Conservation (phyloP, 2,329 filamentous ascomycete genomes). For the Diplodia mutila region DNA sequence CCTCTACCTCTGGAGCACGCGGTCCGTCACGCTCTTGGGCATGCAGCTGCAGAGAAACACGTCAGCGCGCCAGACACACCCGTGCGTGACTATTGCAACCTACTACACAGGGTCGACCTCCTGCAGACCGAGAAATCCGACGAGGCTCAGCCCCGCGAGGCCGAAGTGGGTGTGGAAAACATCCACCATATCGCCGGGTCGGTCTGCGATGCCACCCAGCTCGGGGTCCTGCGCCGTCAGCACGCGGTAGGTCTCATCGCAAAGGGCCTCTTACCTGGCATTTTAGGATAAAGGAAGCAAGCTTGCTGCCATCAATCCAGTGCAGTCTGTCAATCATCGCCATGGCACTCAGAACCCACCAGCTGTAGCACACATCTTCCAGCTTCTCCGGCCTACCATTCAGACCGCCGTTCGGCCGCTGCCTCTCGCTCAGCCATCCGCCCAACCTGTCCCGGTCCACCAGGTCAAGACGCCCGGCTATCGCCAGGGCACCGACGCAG, state of each 20-base stretch:
- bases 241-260: slow-evolving; percentile 36
- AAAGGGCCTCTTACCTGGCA: slow-evolving; percentile 64
- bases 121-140: slow-evolving; percentile 75
- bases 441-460: slow-evolving; percentile 82
- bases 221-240: slow-evolving; percentile 65
- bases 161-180: slow-evolving; percentile 96
- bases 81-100: slow-evolving; percentile 34
- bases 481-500: slow-evolving; percentile 83
- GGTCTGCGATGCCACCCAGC: slow-evolving; percentile 82
- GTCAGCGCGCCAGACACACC: slow-evolving; percentile 18
- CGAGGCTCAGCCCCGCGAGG: slow-evolving; percentile 81
- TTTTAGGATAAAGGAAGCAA: slow-evolving; percentile 79
- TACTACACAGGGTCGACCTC: slow-evolving; percentile 88
- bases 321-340: slow-evolving; percentile 85
- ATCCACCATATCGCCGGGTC: slow-evolving; percentile 93
- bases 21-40: slow-evolving; percentile 43
- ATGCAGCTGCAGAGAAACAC: slow-evolving; percentile 41
- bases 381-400: slow-evolving; percentile 95
- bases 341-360: slow-evolving; percentile 95
- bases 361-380: slow-evolving; percentile 97
- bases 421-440: slow-evolving; percentile 90
- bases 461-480: slow-evolving; percentile 79
- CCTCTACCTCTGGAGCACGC: slow-evolving; percentile 36
- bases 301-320: slow-evolving; percentile 86
- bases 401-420: slow-evolving; percentile 82